Percentiles rank a stretch among this genome's conserved stretches.
Conservation (phyloP, 2,329 filamentous ascomycete species). For the Helminthosporium solani region DNA sequence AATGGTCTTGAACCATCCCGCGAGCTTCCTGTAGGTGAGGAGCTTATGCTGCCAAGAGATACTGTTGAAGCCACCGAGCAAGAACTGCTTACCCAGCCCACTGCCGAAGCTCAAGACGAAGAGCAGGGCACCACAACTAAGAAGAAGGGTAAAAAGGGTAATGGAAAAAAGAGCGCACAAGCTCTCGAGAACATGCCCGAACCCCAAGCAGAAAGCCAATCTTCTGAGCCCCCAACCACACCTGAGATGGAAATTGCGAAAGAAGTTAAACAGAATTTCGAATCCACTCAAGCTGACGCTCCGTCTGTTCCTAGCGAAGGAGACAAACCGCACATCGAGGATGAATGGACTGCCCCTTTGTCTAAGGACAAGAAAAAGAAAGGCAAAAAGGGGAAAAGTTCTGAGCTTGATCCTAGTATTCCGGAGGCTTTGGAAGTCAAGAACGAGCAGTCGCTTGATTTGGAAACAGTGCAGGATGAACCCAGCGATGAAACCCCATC, state of each 20-base stretch:
- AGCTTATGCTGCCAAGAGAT: not conserved
- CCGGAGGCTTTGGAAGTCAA: too few species aligned
- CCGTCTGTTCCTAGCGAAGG: not conserved
- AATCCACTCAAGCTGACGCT: not conserved
- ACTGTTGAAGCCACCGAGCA: not conserved
- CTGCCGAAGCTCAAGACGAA: conserved; percentile 10
- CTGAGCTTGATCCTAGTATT: too few species aligned
- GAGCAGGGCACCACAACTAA: conserved; percentile 8
- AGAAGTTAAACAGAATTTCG: not conserved
- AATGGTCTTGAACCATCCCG: not conserved
- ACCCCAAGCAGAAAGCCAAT: conserved; percentile 2
- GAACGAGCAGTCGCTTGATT: too few species aligned
- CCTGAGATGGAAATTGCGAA: not conserved
- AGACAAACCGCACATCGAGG: too few species aligned
- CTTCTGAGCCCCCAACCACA: not conserved
- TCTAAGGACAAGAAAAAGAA: too few species aligned
- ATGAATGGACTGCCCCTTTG: too few species aligned
- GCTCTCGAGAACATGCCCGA: conserved; percentile 8
- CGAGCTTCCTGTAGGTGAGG: conserved; percentile 1
- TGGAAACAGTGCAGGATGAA: too few species aligned
- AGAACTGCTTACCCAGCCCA: not conserved
- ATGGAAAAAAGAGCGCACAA: conserved; percentile 26
- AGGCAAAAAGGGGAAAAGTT: too few species aligned
- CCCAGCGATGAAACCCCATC: too few species aligned
- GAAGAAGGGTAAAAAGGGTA: conserved; percentile 30